Percentiles rank a stretch among this genome's conserved stretches.
These are phyloP conservation scores for Fraxinus ornus DNA, from an alignment of 305 asterid genomes.

Conservation along the genomic window DNA sequence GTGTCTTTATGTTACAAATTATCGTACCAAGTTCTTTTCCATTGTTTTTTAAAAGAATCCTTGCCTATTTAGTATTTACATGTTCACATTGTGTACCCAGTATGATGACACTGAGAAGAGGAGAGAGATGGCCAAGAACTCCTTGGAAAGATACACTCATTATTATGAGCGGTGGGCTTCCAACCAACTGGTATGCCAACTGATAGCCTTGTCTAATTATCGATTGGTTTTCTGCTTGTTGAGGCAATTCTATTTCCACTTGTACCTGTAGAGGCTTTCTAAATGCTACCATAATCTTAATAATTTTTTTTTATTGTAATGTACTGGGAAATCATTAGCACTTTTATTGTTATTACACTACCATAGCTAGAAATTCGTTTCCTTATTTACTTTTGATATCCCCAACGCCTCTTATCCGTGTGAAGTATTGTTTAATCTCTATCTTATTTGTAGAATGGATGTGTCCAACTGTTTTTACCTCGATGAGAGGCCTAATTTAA, in stretches of 20 bases:
- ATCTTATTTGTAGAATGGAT: background rate
- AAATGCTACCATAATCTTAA: background rate
- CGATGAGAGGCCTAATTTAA: background rate
- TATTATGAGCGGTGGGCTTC: conserved; percentile 98
- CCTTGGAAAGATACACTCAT: conserved; percentile 92
- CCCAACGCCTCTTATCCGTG: background rate
- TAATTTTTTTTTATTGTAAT: background rate
- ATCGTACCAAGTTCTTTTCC: conserved; percentile 12
- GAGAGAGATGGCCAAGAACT: conserved; percentile 94
- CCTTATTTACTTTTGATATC: background rate
- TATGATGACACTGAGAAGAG: conserved; percentile 87
- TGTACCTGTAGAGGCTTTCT: background rate
- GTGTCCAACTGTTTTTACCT: background rate
- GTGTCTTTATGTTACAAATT: background rate
- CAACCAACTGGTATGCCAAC: conserved; percentile 71
- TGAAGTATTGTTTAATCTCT: background rate
- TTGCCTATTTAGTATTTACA: conserved; percentile 21
- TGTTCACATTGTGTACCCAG: conserved; percentile 35
- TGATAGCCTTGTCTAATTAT: conserved; percentile 15
- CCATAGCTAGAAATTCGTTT: background rate
- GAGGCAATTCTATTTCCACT: background rate
- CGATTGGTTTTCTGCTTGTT: background rate
- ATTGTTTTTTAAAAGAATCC: conserved; percentile 11
- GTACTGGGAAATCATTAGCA: background rate
- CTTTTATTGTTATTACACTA: background rate